Evolutionary conservation across 2,329 filamentous ascomycete genomes (phyloP), one percentile per base, ranked within the genome.

Genomic region (Sporothrix pallida): DNA sequence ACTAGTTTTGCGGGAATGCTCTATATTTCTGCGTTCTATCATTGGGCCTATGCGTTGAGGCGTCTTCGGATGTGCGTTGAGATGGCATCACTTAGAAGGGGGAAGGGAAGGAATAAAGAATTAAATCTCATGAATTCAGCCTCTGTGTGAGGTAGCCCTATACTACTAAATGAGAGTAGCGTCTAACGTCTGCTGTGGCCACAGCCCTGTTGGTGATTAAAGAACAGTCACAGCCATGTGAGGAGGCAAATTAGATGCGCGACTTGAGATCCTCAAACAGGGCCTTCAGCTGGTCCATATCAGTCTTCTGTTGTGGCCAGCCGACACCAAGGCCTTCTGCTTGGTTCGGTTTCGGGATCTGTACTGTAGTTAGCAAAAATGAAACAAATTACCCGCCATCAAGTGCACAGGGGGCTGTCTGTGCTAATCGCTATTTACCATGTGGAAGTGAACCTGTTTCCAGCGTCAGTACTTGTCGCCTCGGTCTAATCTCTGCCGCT

Each of bases 271-370:
- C 93, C 81, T 95, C 94, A 75, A 88, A 87, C 75, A 97, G 84
- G 76, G 88, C 89, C 87, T 95, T 93, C 78, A 99, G 84, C 81
- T 91, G 88, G 0, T 93, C 93, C 92, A 96, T 97, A 78, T 97
- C 91, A 1, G 88, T 87, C 75, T 86, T 82, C 83, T 93, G 88
- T 76, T 90, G 85, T 23, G 95, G 94, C 96, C 96, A 99, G 48
- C 84, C 82, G 4, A 77, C 70, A 5, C 88, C 90, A 70, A 99
- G 85, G 7, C 96, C 96, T 81, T 98, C 93, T 50, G 86, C 80
- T 78, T 91, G 85, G 79, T 93, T 97, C 70, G 96, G 95, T 87
- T 99, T 99, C 50, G 96, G 96, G 76, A 99, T 99, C 92, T 94
- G 13, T 48, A 52, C 13, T 26, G 12, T 23, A 2, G 31, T 56